These are phyloP conservation scores for Sphaerobolus stellatus DNA, from an alignment of 1,284 basidiomycete species.

Conservation along the genomic window DNA sequence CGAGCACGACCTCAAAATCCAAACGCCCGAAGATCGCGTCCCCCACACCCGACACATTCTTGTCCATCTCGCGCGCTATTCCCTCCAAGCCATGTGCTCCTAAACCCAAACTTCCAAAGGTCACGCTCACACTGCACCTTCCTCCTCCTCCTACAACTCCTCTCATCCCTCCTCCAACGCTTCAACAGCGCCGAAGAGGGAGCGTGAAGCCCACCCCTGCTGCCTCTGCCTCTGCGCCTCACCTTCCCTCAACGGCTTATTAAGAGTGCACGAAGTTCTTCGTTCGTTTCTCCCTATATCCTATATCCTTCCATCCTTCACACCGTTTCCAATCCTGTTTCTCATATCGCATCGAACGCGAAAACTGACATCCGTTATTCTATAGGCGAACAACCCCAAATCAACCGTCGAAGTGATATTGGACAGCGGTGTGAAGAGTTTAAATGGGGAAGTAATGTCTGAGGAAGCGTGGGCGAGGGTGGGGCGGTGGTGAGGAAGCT, in stretches of 20 bases:
- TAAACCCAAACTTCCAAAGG: neutral
- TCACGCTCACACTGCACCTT: no score
- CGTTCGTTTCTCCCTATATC: no score
- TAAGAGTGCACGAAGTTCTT: constrained; percentile 71
- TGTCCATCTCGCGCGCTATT: neutral
- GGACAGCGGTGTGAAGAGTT: constrained; percentile 71
- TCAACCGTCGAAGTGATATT: constrained; percentile 75
- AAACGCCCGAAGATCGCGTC: constrained; percentile 6
- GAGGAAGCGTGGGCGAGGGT: neutral
- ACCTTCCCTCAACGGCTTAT: constrained; percentile 51
- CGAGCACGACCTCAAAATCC: no score
- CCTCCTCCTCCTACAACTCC: constrained; percentile 4
- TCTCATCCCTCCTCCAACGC: constrained; percentile 16
- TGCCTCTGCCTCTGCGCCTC: constrained; percentile 84
- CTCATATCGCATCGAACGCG: no score
- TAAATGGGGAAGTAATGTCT: constrained; percentile 78
- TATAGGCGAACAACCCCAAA: no score
- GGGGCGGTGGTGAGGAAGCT: neutral
- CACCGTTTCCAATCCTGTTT: no score
- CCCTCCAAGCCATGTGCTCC: neutral
- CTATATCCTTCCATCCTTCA: no score
- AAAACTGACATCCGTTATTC: no score
- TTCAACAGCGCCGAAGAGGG: constrained; percentile 29
- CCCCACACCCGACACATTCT: neutral
- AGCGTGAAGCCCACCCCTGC: constrained; percentile 62